A percentile compares a stretch with the other conserved stretches of the same genome.
Conservation (phyloP, 495 filamentous ascomycete genomes). For the Neurospora terricola region DNA sequence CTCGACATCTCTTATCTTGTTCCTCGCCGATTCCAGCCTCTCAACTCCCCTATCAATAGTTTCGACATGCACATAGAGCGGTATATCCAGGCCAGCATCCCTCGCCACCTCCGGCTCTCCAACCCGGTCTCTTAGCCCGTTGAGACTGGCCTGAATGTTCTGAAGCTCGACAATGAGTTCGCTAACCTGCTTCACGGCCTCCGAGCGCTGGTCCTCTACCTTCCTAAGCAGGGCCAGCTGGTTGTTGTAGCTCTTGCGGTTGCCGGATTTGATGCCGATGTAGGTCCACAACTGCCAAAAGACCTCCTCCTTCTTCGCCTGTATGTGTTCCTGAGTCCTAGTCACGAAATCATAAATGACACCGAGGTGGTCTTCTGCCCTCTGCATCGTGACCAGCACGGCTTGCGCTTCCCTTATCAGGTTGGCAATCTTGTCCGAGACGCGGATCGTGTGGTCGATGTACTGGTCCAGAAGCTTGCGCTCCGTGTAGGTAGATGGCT, state of each 20-base stretch:
- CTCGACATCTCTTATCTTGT: constrained; percentile 46
- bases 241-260: constrained; percentile 43
- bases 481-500: constrained; percentile 42
- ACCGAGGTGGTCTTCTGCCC: constrained; percentile 53
- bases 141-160: constrained; percentile 54
- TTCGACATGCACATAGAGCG: constrained; percentile 58
- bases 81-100: constrained; percentile 30
- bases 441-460: constrained; percentile 49
- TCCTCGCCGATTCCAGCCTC: constrained; percentile 48
- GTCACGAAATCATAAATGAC: constrained; percentile 54
- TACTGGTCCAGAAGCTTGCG: constrained; percentile 48
- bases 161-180: constrained; percentile 53
- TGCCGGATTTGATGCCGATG: constrained; percentile 51
- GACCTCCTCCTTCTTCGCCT: constrained; percentile 46
- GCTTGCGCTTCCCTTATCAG: constrained; percentile 59
- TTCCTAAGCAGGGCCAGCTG: constrained; percentile 49
- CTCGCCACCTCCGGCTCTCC: constrained; percentile 45
- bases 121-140: constrained; percentile 57
- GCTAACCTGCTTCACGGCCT: constrained; percentile 48
- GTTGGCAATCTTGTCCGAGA: constrained; percentile 52
- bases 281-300: constrained; percentile 58
- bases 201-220: constrained; percentile 48
- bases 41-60: constrained; percentile 58
- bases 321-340: constrained; percentile 39
- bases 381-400: constrained; percentile 44